Conservation (phyloP, 257 asterid species). For the Gentiana straminea region DNA sequence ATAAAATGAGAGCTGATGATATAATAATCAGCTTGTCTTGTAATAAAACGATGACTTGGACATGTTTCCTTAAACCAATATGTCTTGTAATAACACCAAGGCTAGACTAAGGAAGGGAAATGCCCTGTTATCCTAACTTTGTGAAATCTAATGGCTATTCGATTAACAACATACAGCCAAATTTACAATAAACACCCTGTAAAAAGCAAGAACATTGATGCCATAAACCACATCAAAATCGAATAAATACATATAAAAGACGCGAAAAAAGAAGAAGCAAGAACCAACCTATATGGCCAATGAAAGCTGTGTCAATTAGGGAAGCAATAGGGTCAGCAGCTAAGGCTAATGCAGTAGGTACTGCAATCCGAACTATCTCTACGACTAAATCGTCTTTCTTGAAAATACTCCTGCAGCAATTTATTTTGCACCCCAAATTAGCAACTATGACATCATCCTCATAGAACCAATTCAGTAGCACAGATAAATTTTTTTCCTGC, state of each 20-base stretch:
- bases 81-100: not conserved
- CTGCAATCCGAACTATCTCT: slow-evolving; percentile 38
- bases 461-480: not conserved
- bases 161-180: not conserved
- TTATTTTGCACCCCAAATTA: slow-evolving; percentile 4
- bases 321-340: slow-evolving; percentile 56
- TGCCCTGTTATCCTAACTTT: too few relatives aligned
- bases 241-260: not conserved
- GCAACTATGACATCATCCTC: not conserved
- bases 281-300: slow-evolving; percentile 41
- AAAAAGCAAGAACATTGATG: not conserved
- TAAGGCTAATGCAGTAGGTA: slow-evolving; percentile 51
- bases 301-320: slow-evolving; percentile 45
- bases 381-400: slow-evolving; percentile 37
- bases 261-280: not conserved
- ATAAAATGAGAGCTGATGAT: not conserved
- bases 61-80: too few relatives aligned
- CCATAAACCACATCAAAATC: not conserved
- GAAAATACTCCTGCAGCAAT: slow-evolving; percentile 25
- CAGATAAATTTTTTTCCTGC: not conserved
- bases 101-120: too few relatives aligned
- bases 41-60: too few relatives aligned
- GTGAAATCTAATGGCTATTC: too few relatives aligned
- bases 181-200: too few relatives aligned
- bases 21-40: not conserved